These are phyloP conservation scores for Pelargonium fulgidum DNA, from an alignment of 441 rosid species.

Conservation along the genomic window DNA sequence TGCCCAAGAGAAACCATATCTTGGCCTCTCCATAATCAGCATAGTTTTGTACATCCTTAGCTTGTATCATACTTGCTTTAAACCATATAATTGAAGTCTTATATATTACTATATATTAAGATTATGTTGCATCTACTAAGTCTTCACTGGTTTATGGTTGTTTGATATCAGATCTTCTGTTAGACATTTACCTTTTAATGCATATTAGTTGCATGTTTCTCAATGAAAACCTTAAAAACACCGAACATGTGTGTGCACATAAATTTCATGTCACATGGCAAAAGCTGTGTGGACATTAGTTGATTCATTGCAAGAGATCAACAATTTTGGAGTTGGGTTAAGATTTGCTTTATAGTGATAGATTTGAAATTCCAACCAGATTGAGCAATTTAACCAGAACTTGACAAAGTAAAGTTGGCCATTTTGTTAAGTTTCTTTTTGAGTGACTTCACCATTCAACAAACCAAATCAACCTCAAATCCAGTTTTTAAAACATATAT, in stretches of 20 bases:
- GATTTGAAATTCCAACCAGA: too few species aligned
- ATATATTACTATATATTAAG: background rate
- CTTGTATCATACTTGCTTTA: background rate
- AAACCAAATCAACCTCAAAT: too few species aligned
- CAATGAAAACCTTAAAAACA: background rate
- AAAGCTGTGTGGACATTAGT: background rate
- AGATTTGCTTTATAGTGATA: too few species aligned
- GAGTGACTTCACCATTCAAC: too few species aligned
- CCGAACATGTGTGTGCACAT: background rate
- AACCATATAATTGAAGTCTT: background rate
- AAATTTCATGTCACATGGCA: background rate
- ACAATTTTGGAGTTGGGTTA: too few species aligned
- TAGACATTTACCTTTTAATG: background rate
- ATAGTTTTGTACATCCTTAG: slow-evolving; percentile 28
- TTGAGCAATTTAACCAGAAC: too few species aligned
- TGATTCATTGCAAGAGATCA: too few species aligned
- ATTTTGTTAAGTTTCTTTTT: too few species aligned
- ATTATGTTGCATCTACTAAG: background rate
- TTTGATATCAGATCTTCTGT: background rate
- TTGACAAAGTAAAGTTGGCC: too few species aligned
- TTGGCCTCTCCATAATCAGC: slow-evolving; percentile 54
- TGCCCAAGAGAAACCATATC: slow-evolving; percentile 61
- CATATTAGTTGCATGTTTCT: background rate
- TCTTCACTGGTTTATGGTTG: background rate
- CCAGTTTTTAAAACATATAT: too few species aligned